phyloP scores from a whole-genome alignment of 257 asterid genomes.

The Lavandula angustifolia region DNA sequence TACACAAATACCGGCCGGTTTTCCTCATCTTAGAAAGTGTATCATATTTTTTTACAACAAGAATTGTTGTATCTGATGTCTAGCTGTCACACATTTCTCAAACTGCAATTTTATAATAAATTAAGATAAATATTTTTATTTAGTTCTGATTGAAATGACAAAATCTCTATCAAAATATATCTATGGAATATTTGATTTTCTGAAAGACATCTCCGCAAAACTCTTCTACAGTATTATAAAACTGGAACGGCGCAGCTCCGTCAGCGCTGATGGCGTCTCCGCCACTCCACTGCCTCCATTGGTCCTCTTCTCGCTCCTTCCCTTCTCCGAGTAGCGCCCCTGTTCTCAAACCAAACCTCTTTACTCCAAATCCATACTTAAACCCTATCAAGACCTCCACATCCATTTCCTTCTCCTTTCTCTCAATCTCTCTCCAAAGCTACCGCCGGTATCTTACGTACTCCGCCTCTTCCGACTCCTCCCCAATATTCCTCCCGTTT shows the following conservation, averaged over 20 bases:
- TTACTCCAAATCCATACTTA: slow-evolving; percentile 34
- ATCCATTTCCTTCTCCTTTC: slow-evolving; percentile 25
- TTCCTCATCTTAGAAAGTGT: too few species aligned
- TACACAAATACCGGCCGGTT: too few species aligned
- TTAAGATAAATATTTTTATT: too few species aligned
- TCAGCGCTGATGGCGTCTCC: slow-evolving; percentile 38
- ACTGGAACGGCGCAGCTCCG: slow-evolving; percentile 24
- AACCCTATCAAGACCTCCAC: slow-evolving; percentile 40
- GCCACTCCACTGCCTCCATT: slow-evolving; percentile 26
- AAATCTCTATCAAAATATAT: too few species aligned
- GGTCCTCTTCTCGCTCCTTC: slow-evolving; percentile 8
- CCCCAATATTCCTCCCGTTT: slow-evolving; percentile 72
- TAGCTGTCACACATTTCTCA: too few species aligned
- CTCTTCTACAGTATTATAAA: too few species aligned
- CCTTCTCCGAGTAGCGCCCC: slow-evolving; percentile 17
- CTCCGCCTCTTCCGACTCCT: slow-evolving; percentile 35
- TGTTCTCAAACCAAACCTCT: slow-evolving; percentile 18
- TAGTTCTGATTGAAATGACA: too few species aligned
- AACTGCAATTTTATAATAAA: too few species aligned
- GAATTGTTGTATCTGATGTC: too few species aligned
- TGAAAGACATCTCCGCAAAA: too few species aligned
- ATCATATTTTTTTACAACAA: too few species aligned
- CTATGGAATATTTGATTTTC: too few species aligned
- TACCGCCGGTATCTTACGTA: slow-evolving; percentile 1
- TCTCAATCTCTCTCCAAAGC: slow-evolving; percentile 29